phyloP scores from a whole-genome alignment of 1,284 basidiomycete genomes.

The Ustilago cynodontis region DNA sequence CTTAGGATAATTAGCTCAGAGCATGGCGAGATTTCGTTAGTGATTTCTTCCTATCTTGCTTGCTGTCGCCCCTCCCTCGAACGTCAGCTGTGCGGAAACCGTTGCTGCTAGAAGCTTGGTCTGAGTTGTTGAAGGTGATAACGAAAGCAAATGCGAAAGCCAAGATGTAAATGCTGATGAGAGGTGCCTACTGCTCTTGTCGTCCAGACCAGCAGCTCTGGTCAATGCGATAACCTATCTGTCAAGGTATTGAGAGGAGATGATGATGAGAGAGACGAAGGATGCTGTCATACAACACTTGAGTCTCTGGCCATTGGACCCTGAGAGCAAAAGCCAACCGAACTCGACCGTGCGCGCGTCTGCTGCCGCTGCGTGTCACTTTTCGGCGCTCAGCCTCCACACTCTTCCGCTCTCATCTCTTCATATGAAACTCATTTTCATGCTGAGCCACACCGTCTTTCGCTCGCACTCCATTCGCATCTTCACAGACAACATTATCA shows the following conservation, averaged over 20 bases:
- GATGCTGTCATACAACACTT: too few species aligned
- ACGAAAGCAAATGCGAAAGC: not conserved
- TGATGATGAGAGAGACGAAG: not conserved
- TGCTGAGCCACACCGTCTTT: too few species aligned
- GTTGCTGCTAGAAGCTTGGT: too few species aligned
- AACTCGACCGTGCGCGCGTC: conserved; percentile 7
- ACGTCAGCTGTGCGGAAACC: not conserved
- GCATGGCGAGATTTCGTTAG: not conserved
- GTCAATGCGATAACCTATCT: not conserved
- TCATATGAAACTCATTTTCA: too few species aligned
- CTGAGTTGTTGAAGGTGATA: not conserved
- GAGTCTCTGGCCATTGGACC: conserved; percentile 5
- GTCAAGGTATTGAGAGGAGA: not conserved
- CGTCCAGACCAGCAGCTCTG: not conserved
- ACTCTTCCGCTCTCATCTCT: too few species aligned
- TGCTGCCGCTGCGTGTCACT: not conserved
- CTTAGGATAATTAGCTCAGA: not conserved
- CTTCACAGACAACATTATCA: too few species aligned
- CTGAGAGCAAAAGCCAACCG: not conserved
- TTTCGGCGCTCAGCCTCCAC: not conserved
- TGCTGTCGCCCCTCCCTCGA: too few species aligned
- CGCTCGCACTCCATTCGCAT: too few species aligned
- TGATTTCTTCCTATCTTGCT: too few species aligned
- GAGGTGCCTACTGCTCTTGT: too few species aligned
- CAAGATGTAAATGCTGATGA: too few species aligned